These are phyloP conservation scores for Eucalyptus marginata DNA, from an alignment of 345 rosid species.

Conservation along the genomic window DNA sequence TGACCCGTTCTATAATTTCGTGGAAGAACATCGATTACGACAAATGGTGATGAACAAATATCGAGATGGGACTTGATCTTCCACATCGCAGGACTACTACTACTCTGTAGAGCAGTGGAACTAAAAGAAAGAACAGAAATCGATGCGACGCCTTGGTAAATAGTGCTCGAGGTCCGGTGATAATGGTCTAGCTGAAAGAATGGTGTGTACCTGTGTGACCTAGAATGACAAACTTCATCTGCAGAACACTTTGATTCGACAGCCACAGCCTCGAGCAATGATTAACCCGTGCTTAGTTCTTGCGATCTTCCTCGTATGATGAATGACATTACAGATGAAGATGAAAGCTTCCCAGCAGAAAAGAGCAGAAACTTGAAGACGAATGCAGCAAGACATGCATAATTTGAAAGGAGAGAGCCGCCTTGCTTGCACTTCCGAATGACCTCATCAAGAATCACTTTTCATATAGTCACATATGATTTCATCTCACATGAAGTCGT, in stretches of 20 bases:
- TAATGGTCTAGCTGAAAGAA: background rate
- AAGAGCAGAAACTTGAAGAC: background rate
- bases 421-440: background rate
- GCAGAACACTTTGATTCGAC: background rate
- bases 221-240: background rate
- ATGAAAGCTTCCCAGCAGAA: background rate
- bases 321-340: background rate
- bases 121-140: background rate
- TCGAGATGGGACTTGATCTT: background rate
- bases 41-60: background rate
- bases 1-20: background rate
- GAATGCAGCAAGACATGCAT: background rate
- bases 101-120: background rate
- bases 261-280: background rate
- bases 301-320: background rate
- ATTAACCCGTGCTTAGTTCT: background rate
- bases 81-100: background rate
- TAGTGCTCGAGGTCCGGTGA: background rate
- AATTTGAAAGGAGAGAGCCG: background rate
- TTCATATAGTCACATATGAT: background rate
- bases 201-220: background rate
- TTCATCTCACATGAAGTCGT: background rate
- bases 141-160: background rate
- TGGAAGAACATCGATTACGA: background rate
- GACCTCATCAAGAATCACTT: background rate